These are phyloP conservation scores for Lantana camara DNA, from an alignment of 257 asterid species.

Conservation along the genomic window DNA sequence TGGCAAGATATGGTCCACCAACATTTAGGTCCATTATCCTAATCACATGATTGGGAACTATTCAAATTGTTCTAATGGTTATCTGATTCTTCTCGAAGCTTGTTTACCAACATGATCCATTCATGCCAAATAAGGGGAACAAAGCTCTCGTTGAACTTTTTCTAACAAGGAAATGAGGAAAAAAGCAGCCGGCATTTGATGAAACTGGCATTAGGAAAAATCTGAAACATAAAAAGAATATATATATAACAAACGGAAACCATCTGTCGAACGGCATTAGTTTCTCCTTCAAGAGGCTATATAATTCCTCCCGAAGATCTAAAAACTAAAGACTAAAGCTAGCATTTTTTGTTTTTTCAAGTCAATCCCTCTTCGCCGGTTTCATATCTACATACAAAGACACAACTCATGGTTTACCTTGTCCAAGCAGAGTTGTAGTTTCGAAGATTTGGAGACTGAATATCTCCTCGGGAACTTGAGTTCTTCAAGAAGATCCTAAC, in stretches of 20 bases:
- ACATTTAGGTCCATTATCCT: neutral
- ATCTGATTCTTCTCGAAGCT: conserved; percentile 7
- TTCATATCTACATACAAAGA: conserved; percentile 22
- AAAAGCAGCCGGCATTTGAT: neutral
- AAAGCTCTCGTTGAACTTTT: neutral
- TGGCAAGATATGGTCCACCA: conserved; percentile 24
- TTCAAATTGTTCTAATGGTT: conserved; percentile 5
- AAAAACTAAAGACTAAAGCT: conserved; percentile 19
- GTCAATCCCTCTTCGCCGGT: conserved; percentile 20
- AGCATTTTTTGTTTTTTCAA: conserved; percentile 2
- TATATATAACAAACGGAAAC: neutral
- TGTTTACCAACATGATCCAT: conserved; percentile 14
- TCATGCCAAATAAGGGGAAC: conserved; percentile 8
- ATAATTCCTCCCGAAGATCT: neutral
- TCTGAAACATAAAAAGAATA: neutral
- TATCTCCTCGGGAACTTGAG: conserved; percentile 21
- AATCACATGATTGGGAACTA: conserved; percentile 17
- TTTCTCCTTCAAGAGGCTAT: conserved; percentile 16
- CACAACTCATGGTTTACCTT: conserved; percentile 25
- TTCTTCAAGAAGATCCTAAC: conserved; percentile 20
- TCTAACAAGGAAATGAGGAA: neutral
- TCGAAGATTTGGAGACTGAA: conserved; percentile 12
- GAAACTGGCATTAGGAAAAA: neutral
- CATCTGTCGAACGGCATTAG: conserved; percentile 2
- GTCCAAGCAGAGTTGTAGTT: conserved; percentile 11